These are phyloP conservation scores for Isatis tinctoria DNA, from an alignment of 345 rosid species.

Conservation along the genomic window DNA sequence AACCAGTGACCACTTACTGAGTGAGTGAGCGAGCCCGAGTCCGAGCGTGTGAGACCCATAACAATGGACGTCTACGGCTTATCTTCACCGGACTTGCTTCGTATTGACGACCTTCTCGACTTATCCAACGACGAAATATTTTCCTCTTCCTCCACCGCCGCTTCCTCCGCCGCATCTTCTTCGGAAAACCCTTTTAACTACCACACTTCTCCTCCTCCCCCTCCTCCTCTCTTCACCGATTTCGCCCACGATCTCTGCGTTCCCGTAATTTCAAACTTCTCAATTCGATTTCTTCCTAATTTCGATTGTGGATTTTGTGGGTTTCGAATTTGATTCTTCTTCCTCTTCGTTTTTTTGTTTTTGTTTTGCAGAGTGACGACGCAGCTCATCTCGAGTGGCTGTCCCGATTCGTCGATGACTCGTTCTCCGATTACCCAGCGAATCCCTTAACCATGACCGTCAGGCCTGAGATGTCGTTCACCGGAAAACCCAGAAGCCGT, in stretches of 20 bases:
- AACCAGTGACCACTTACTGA: conserved; percentile 12
- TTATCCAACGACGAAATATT: conserved; percentile 53
- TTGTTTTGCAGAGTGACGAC: conserved; percentile 55
- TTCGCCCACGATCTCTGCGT: conserved; percentile 61
- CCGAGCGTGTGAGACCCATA: background rate
- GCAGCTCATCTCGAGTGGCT: conserved; percentile 89
- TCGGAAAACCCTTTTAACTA: conserved; percentile 19
- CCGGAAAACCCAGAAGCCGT: conserved; percentile 46
- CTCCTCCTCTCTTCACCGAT: conserved; percentile 34
- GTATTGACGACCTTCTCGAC: conserved; percentile 73
- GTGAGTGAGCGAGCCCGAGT: conserved; percentile 12
- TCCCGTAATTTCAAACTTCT: conserved; percentile 37
- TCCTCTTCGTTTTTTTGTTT: background rate
- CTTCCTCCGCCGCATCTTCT: conserved; percentile 26
- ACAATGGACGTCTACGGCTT: conserved; percentile 50
- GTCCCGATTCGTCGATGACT: conserved; percentile 71
- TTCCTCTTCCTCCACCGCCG: conserved; percentile 27
- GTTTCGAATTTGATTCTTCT: background rate
- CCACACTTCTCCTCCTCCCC: conserved; percentile 27
- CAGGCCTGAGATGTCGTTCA: conserved; percentile 38
- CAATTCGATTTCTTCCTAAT: background rate
- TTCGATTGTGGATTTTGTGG: background rate
- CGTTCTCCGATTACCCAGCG: conserved; percentile 50
- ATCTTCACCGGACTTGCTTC: conserved; percentile 47
- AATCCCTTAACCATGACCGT: conserved; percentile 35